phyloP scores from a whole-genome alignment of 2,329 filamentous ascomycete genomes.

The Cercospora nicotianae region DNA sequence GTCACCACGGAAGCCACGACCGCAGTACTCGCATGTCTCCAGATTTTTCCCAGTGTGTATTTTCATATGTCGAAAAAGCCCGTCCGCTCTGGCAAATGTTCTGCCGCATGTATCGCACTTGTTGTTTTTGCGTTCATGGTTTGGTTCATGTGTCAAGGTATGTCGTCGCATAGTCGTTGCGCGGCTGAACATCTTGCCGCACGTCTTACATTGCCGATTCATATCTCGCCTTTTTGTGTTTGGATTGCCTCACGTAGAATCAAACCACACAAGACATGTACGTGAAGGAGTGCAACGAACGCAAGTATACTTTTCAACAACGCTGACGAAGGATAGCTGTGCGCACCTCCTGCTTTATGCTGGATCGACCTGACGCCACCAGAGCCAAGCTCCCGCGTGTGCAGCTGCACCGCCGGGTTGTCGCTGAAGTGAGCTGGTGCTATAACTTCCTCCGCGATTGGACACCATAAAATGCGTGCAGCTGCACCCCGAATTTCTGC shows the following conservation, averaged over 20 bases:
- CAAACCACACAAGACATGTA: neutral
- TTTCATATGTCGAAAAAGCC: neutral
- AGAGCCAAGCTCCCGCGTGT: neutral
- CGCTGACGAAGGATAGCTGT: neutral
- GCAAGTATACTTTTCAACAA: neutral
- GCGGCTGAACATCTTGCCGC: neutral
- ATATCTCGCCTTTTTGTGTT: neutral
- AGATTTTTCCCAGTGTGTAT: neutral
- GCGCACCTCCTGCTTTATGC: neutral
- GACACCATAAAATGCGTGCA: no score
- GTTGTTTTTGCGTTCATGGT: no score
- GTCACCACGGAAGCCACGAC: neutral
- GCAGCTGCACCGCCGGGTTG: neutral
- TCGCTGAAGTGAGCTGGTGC: neutral
- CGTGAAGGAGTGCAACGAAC: neutral
- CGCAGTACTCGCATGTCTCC: neutral
- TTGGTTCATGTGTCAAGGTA: no score
- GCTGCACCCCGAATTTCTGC: neutral
- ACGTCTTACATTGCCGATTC: neutral
- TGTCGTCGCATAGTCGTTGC: neutral
- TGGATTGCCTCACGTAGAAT: neutral
- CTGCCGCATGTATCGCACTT: neutral
- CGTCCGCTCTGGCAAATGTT: neutral
- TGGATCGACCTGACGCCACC: neutral
- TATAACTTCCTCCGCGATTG: no score